Conservation (phyloP, 78 protist genomes). For the slime mould (Dictyostelium discoideum) region DNA sequence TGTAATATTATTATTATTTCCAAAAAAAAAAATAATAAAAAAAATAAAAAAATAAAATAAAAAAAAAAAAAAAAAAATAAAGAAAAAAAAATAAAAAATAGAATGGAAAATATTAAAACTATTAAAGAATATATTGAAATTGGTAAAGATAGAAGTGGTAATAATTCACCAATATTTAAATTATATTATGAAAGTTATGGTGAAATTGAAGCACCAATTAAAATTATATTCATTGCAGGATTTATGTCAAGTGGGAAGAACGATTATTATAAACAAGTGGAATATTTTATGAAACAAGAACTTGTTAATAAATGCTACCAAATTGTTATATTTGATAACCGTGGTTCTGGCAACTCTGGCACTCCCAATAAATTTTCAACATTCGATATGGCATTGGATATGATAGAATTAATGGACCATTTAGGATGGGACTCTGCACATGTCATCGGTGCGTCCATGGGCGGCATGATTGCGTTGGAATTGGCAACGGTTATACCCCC, state of each 20-base stretch:
- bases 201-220: background rate
- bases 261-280: slow-evolving; percentile 33
- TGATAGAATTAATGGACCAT: slow-evolving; percentile 57
- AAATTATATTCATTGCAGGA: slow-evolving; percentile 32
- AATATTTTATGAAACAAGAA: background rate
- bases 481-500: background rate
- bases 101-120: background rate
- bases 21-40: no score
- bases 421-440: slow-evolving; percentile 38
- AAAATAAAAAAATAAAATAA: background rate
- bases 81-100: background rate
- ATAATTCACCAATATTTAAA: background rate
- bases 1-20: no score
- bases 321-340: slow-evolving; percentile 47
- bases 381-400: slow-evolving; percentile 57
- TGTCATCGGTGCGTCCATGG: slow-evolving; percentile 75
- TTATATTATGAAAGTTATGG: slow-evolving; percentile 46
- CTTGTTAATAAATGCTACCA: background rate
- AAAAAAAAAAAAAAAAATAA: background rate
- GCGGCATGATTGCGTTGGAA: slow-evolving; percentile 76
- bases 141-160: background rate
- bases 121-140: background rate
- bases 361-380: slow-evolving; percentile 9
- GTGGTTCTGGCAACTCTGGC: slow-evolving; percentile 62
- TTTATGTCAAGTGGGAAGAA: slow-evolving; percentile 20